A percentile compares a stretch with the other conserved stretches of the same genome.
Conservation (phyloP, 305 asterid genomes). For the Solanum aculeatissimum region DNA sequence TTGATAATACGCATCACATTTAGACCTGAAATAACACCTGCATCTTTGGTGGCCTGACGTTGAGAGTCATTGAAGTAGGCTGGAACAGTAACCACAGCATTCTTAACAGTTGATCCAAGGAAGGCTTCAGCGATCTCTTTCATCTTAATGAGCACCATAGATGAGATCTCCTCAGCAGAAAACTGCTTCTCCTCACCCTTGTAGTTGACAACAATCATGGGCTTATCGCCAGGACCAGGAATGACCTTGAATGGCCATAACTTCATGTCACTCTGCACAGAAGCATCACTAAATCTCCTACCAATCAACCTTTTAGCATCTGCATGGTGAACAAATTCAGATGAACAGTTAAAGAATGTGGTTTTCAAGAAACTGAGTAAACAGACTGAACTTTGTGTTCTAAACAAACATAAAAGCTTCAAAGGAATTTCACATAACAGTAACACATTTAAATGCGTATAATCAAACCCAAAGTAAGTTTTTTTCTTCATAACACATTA, state of each 20-base stretch:
- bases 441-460: not conserved
- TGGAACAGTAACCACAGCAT: conserved; percentile 80
- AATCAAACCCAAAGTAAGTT: not conserved
- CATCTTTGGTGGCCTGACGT: conserved; percentile 86
- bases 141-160: conserved; percentile 83
- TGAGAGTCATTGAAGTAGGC: conserved; percentile 79
- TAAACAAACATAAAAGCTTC: not conserved
- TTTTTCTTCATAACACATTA: not conserved
- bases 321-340: not conserved
- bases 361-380: not conserved
- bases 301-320: conserved; percentile 90
- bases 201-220: conserved; percentile 60
- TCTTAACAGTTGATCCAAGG: conserved; percentile 53
- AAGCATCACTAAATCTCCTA: conserved; percentile 51
- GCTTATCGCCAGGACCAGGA: conserved; percentile 72
- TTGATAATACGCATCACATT: conserved; percentile 68
- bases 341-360: not conserved
- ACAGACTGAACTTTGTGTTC: too few species aligned
- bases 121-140: conserved; percentile 72
- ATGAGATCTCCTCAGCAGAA: conserved; percentile 82
- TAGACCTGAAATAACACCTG: conserved; percentile 72
- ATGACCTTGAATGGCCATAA: conserved; percentile 75
- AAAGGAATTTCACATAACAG: not conserved
- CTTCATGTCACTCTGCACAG: conserved; percentile 69
- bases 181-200: conserved; percentile 77